Evolutionary conservation across 306 rosid species (phyloP).

Genomic region (Vicia villosa): DNA sequence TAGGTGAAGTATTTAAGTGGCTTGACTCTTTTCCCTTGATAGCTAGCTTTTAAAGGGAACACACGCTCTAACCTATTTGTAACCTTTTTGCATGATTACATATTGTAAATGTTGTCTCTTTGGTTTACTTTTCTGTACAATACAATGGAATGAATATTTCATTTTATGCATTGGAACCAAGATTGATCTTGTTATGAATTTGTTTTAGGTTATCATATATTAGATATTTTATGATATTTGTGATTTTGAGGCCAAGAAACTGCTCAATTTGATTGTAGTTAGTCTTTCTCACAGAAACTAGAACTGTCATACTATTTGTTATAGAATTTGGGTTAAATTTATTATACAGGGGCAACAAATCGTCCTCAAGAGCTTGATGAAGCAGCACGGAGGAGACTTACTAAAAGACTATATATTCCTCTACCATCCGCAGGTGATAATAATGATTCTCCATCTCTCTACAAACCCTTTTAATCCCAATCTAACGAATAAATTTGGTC

Average conservation of each 20-base stretch:
- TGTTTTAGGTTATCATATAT: constrained; percentile 3
- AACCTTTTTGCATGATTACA: not conserved
- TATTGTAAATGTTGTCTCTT: not conserved
- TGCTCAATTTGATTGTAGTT: constrained; percentile 10
- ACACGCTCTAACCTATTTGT: not conserved
- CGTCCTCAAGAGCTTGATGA: constrained; percentile 98
- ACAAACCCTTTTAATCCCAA: constrained; percentile 18
- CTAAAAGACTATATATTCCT: constrained; percentile 90
- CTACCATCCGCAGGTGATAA: constrained; percentile 81
- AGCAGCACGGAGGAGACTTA: constrained; percentile 94
- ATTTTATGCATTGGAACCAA: not conserved
- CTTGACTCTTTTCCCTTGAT: not conserved
- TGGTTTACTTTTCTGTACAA: not conserved
- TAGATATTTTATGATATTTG: constrained; percentile 13
- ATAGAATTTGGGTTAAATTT: constrained; percentile 32
- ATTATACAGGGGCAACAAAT: constrained; percentile 82
- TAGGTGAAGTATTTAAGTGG: not conserved
- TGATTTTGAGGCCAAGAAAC: constrained; percentile 15
- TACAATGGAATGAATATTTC: constrained; percentile 6
- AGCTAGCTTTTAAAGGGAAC: not conserved
- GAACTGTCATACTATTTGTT: constrained; percentile 17
- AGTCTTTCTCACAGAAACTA: constrained; percentile 7
- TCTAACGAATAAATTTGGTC: constrained; percentile 40
- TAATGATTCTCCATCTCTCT: constrained; percentile 21
- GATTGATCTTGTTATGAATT: constrained; percentile 10